Base-by-base conservation (phyloP, 257 asterid genomes). In the Dorcoceras hygrometricum region DNA sequence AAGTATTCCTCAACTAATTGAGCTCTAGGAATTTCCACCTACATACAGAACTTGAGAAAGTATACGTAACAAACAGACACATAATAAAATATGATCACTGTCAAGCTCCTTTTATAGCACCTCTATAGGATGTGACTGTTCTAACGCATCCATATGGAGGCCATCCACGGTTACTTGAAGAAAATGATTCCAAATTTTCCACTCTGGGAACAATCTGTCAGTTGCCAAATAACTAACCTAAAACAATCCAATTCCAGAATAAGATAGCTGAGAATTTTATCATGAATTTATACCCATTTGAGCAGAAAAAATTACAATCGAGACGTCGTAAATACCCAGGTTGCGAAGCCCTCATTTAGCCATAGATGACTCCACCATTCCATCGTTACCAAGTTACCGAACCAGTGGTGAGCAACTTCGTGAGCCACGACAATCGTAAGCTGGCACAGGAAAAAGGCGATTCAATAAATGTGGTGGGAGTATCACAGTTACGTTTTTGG, bases 351-450 rank as follows among this genome's bases (percentile, higher is more conserved):
- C 69, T 81, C 86, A 26, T 81, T 81, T 14, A 81, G 78, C 86
- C 86, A 81, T 54, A 81, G 46, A 70, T 81, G 75, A 57, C 81
- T 81, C 86, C 86, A 81, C 86, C 86, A 81, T 55, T 77, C 86
- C 81, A 81, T 77, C 20, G 83, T 81, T 24, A 81, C 86, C 48
- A 81, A 66, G 70, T 81, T 81, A 53, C 86, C 86, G n/a, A 81
- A 81, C 83, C 83, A 81, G 63, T 81, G 83, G 20, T 81, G 83
- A 31, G 86, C 83, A 72, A 81, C 76, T 78, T 77, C 86, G 78
- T 81, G 86, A 39, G 81, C 79, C 69, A 80, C 82, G 19, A 80
- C 81, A 23, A 75, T 71, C 60, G 80, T 55, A 39, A 77, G 76
- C 85, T 80, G 76, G 2, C 60, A 67, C n/a, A 23, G 16, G 0